Evolutionary conservation across 148 eudicot species (phyloP).

Genomic region (Diospyros kaki): DNA sequence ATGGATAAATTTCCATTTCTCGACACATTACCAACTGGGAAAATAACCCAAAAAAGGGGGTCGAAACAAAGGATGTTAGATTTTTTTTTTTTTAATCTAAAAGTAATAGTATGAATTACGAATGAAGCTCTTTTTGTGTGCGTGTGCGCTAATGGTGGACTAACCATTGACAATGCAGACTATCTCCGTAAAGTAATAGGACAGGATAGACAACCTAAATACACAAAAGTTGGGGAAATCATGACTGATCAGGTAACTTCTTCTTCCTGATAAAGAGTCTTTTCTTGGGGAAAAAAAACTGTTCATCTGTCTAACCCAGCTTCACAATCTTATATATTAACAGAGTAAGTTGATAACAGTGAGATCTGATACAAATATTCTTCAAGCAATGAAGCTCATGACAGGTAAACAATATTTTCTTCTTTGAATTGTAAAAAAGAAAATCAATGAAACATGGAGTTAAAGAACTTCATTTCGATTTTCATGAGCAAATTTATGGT

Average conservation of each 20-base stretch:
- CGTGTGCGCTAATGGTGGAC: background rate
- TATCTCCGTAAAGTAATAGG: slow-evolving; percentile 62
- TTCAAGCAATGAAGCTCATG: slow-evolving; percentile 92
- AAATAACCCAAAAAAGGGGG: too few relatives aligned
- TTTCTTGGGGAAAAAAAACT: background rate
- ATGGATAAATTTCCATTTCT: too few relatives aligned
- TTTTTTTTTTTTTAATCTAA: background rate
- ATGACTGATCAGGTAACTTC: slow-evolving; percentile 74
- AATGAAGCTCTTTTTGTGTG: background rate
- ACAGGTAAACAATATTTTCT: slow-evolving; percentile 38
- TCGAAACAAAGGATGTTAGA: background rate
- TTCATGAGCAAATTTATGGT: background rate
- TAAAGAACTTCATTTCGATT: background rate
- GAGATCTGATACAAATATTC: slow-evolving; percentile 71
- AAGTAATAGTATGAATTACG: background rate
- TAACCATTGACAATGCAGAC: slow-evolving; percentile 37
- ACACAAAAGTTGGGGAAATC: slow-evolving; percentile 69
- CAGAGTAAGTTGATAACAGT: slow-evolving; percentile 78
- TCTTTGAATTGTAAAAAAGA: background rate
- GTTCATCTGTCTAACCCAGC: background rate
- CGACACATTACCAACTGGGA: too few relatives aligned
- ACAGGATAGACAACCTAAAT: slow-evolving; percentile 52
- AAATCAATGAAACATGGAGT: background rate
- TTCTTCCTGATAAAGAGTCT: background rate
- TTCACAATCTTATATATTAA: slow-evolving; percentile 1